Percentiles rank a stretch among this genome's conserved stretches.
Evolutionary conservation across 169 alveolate species (phyloP).

Genomic region (Plasmodium falciparum): DNA sequence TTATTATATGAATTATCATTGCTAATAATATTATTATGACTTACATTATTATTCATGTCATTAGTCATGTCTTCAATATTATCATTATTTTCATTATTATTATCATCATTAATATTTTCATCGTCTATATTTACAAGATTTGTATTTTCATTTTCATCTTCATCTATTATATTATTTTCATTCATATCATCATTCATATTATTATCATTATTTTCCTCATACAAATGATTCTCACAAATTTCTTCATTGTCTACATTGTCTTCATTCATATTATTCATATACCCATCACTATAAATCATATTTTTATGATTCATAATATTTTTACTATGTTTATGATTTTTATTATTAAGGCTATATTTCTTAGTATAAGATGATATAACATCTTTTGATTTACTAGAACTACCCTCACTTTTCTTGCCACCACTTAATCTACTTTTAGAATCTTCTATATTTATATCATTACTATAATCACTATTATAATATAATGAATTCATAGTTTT

Average conservation of each 20-base stretch:
- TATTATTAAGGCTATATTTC: too few species aligned
- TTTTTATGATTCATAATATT: too few species aligned
- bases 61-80: background rate
- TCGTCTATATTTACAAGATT: too few species aligned
- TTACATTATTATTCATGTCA: background rate
- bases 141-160: constrained; percentile 10
- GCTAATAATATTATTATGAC: background rate
- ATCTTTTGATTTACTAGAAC: constrained; percentile 36
- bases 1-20: constrained; percentile 15
- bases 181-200: background rate
- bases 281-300: background rate
- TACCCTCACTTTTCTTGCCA: constrained; percentile 24
- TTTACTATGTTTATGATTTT: too few species aligned
- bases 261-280: constrained; percentile 18
- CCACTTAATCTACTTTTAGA: constrained; percentile 27
- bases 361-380: background rate
- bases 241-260: background rate
- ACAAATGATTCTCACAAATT: constrained; percentile 2
- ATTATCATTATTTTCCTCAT: constrained; percentile 10
- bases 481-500: constrained; percentile 71
- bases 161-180: background rate
- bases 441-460: constrained; percentile 63
- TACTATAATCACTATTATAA: constrained; percentile 74
- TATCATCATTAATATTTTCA: too few species aligned
- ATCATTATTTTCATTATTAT: background rate